Percentiles rank a stretch among this genome's conserved stretches.
Evolutionary conservation across 2,329 filamentous ascomycete genomes (phyloP).

Genomic region (Claviceps pazoutovae): DNA sequence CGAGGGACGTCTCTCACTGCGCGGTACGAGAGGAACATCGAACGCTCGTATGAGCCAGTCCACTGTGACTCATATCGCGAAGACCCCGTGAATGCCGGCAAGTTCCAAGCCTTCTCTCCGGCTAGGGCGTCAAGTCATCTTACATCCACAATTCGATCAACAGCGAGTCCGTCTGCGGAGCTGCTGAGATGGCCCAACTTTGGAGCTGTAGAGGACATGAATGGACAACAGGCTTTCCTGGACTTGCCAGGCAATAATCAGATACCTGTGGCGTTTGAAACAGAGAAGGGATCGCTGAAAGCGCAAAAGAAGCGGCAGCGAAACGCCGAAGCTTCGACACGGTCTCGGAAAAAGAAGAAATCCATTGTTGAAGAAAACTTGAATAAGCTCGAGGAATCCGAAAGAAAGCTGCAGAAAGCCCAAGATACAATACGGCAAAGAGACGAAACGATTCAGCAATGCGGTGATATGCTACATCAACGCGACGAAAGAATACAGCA

Average conservation of each 20-base stretch:
- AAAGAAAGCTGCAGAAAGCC: slow-evolving; percentile 44
- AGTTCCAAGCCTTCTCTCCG: no score
- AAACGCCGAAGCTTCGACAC: slow-evolving; percentile 77
- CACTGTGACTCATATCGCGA: no score
- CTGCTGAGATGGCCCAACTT: slow-evolving; percentile 18
- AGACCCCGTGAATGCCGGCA: no score
- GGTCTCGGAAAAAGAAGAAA: slow-evolving; percentile 64
- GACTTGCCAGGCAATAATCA: slow-evolving; percentile 24
- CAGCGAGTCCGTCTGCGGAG: slow-evolving; percentile 11
- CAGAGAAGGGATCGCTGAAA: slow-evolving; percentile 66
- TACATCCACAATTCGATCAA: no score
- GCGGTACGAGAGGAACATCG: no score
- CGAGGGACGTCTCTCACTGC: no score
- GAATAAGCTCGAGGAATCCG: slow-evolving; percentile 53
- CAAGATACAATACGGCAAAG: no score
- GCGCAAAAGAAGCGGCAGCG: slow-evolving; percentile 75
- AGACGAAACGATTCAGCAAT: no score
- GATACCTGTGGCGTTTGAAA: slow-evolving; percentile 56
- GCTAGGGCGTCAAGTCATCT: no score
- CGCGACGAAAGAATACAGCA: no score
- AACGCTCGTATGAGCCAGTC: no score
- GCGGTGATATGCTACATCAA: no score
- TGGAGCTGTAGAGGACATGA: slow-evolving; percentile 14
- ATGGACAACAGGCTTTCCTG: slow-evolving; percentile 26
- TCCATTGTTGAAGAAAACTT: slow-evolving; percentile 61